Evolutionary conservation across 31 red algal species (phyloP).

Genomic region (Asparagopsis taxiformis): DNA sequence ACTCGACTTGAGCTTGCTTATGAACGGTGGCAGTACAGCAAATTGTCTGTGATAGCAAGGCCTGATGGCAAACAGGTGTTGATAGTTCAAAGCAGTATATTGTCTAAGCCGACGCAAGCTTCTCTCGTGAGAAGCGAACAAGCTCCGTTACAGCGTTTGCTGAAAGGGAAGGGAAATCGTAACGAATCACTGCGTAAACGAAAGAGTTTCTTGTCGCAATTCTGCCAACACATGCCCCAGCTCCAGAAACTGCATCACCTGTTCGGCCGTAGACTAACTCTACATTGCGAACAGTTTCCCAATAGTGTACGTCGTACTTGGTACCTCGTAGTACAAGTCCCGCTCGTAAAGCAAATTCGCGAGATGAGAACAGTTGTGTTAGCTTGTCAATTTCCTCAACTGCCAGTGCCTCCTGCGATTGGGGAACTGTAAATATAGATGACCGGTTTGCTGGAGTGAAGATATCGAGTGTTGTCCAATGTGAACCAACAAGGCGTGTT

Average conservation of each 20-base stretch:
- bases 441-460: too few relatives aligned
- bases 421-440: too few relatives aligned
- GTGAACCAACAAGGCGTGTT: too few relatives aligned
- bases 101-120: too few relatives aligned
- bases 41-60: too few relatives aligned
- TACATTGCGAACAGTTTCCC: conserved; percentile 24
- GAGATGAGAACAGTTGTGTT: conserved; percentile 28
- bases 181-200: conserved; percentile 22
- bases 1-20: too few relatives aligned
- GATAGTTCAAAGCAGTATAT: too few relatives aligned
- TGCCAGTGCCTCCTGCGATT: too few relatives aligned
- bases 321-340: conserved; percentile 22
- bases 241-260: conserved; percentile 45
- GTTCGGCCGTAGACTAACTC: conserved; percentile 38
- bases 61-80: too few relatives aligned
- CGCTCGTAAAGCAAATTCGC: conserved; percentile 28
- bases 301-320: conserved; percentile 36
- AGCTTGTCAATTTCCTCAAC: neutral
- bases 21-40: too few relatives aligned
- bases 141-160: conserved; percentile 44
- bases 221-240: conserved; percentile 36
- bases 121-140: conserved; percentile 14
- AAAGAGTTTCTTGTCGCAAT: neutral
- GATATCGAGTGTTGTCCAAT: too few relatives aligned
- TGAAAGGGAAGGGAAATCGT: conserved; percentile 40